Evolutionary conservation across 495 filamentous ascomycete genomes (phyloP).

Genomic region (Trichocladium antarcticum): DNA sequence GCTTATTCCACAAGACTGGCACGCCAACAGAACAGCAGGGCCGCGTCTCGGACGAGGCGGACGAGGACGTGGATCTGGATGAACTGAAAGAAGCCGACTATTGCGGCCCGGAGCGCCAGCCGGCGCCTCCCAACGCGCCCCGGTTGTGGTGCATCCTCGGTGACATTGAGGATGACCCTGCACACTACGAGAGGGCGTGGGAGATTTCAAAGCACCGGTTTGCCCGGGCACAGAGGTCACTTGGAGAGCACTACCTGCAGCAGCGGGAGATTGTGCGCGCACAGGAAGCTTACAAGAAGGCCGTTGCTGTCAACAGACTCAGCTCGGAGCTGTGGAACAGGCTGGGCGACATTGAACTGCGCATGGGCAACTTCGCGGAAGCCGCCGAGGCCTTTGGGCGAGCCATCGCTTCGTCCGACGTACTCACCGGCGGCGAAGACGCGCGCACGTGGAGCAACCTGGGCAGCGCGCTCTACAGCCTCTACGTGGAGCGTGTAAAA

Average conservation of each 20-base stretch:
- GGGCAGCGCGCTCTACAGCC: constrained; percentile 57
- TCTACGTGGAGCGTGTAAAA: constrained; percentile 32
- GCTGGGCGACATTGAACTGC: constrained; percentile 75
- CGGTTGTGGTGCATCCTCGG: constrained; percentile 89
- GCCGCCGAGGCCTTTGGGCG: constrained; percentile 78
- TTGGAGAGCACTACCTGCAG: constrained; percentile 66
- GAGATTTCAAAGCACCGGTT: constrained; percentile 69
- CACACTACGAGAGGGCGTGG: constrained; percentile 79
- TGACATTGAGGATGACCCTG: constrained; percentile 65
- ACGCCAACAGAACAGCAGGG: constrained; percentile 14
- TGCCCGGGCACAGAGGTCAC: constrained; percentile 73
- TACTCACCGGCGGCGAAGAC: constrained; percentile 69
- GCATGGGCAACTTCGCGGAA: constrained; percentile 62
- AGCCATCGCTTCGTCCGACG: constrained; percentile 43
- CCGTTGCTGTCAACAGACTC: constrained; percentile 65
- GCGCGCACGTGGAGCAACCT: constrained; percentile 93
- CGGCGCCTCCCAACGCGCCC: constrained; percentile 71
- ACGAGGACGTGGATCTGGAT: constrained; percentile 37
- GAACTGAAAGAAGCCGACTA: constrained; percentile 43
- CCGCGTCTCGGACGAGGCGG: constrained; percentile 42
- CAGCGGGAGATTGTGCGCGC: constrained; percentile 55
- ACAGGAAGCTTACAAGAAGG: constrained; percentile 62
- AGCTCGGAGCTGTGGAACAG: constrained; percentile 80
- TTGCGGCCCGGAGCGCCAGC: constrained; percentile 49
- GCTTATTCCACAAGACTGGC: constrained; percentile 57